Percentiles rank a stretch among this genome's conserved stretches.
phyloP scores from a whole-genome alignment of 1,139 yeast genomes.

The Zygoascus sp. region DNA sequence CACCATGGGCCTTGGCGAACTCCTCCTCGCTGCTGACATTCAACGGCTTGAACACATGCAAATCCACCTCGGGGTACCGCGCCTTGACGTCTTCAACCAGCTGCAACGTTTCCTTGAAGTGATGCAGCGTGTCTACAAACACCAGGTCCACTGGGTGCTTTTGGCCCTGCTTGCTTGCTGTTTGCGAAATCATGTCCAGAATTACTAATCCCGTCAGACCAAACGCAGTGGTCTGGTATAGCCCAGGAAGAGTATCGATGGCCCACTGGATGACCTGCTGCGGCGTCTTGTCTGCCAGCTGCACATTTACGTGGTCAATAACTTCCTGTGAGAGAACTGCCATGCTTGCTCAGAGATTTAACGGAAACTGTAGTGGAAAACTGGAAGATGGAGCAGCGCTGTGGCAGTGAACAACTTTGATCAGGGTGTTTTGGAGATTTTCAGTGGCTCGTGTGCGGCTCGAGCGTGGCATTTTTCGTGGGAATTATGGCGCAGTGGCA shows the following conservation, averaged over 20 bases:
- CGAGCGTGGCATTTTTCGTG: not conserved
- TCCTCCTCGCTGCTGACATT: constrained; percentile 56
- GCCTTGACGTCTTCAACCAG: constrained; percentile 55
- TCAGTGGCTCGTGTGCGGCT: constrained; percentile 6
- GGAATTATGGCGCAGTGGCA: constrained; percentile 2
- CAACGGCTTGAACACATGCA: constrained; percentile 64
- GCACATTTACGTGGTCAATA: constrained; percentile 44
- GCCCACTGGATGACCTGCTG: constrained; percentile 81
- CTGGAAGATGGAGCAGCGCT: not conserved
- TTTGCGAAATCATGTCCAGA: constrained; percentile 71
- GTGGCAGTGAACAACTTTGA: constrained; percentile 3
- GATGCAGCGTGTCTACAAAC: constrained; percentile 86
- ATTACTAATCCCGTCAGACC: constrained; percentile 91
- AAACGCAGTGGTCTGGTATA: constrained; percentile 91
- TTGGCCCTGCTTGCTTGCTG: constrained; percentile 35
- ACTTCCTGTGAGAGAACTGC: constrained; percentile 6
- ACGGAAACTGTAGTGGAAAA: not conserved
- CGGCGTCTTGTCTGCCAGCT: constrained; percentile 54
- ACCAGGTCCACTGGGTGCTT: constrained; percentile 62
- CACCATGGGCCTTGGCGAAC: constrained; percentile 66
- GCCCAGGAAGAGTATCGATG: constrained; percentile 67
- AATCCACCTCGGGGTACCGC: constrained; percentile 50
- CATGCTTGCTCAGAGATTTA: not conserved
- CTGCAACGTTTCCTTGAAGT: constrained; percentile 88
- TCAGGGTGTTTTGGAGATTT: not conserved